Conservation (phyloP, 1,284 basidiomycete genomes). For the Microbotryum intermedium region DNA sequence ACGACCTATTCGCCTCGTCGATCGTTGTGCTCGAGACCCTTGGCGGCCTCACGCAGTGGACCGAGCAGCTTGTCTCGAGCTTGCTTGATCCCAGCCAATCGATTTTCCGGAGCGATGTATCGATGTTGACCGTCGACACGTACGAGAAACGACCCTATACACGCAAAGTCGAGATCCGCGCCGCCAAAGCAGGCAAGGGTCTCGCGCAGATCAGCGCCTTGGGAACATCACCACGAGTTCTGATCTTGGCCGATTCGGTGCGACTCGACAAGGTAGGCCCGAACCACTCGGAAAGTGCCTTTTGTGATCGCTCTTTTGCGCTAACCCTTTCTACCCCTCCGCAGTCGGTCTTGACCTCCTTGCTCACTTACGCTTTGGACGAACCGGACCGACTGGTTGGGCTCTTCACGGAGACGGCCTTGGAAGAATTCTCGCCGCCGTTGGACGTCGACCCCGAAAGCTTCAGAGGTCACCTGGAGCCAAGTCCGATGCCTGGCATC, state of each 20-base stretch:
- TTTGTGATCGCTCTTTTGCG: background rate
- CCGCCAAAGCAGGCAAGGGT: conserved; percentile 6
- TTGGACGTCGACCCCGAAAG: background rate
- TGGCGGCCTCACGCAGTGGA: conserved; percentile 3
- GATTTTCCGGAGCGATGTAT: too few relatives aligned
- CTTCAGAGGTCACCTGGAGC: conserved; percentile 13
- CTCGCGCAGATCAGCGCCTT: conserved; percentile 3
- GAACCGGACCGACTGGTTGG: conserved; percentile 13
- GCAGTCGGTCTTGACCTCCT: conserved; percentile 13
- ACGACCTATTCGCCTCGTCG: conserved; percentile 8
- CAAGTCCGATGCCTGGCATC: conserved; percentile 12
- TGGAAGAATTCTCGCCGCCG: conserved; percentile 5
- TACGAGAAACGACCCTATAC: conserved; percentile 3
- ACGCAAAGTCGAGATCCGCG: background rate
- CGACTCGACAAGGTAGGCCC: conserved; percentile 17
- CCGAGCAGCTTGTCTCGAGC: background rate
- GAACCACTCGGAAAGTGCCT: background rate
- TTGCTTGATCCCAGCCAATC: background rate
- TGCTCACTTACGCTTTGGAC: conserved; percentile 19
- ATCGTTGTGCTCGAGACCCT: conserved; percentile 18
- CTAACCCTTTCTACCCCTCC: background rate
- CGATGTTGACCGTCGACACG: conserved; percentile 6
- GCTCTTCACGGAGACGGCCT: conserved; percentile 6
- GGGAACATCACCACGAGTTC: conserved; percentile 4
- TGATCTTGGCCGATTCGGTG: conserved; percentile 21